Evolutionary conservation across 352 stramenopile genomes (phyloP), one percentile per base, ranked within the genome.

Genomic region (Aphanomyces euteiches): DNA sequence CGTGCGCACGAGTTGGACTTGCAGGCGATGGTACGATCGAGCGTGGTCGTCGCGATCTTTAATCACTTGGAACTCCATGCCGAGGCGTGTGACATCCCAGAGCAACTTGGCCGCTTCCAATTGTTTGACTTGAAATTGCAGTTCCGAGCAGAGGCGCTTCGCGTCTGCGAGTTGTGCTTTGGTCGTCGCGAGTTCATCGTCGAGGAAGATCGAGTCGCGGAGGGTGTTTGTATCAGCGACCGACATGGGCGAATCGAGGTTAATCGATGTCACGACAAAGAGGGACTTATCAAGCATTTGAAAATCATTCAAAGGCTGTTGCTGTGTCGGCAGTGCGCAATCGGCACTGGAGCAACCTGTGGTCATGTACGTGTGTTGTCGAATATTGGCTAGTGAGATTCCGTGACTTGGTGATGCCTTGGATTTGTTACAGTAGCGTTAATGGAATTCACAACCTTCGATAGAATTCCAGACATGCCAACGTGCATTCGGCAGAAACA

Each of bases 71-170:
- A 67, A 40, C 17, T 41, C 54, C 28, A 40, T 21, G 56, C 53
- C 19, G 34, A 67, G 36, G n/a, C 28, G n/a, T 13, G 66, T 69
- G 39, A 77, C 47, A 66, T 77, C 69, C 63, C 73, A 45, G 17
- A 70, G 28, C 8, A 70, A 34, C 39, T 70, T 70, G 50, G 64
- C 48, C 15, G 64, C 48, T n/a, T 63, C 34, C 38, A 64, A 40
- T 13, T 50, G 54, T 38, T 61, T 40, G 37, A 70, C 34, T 8
- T 61, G 47, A 17, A 63, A 63, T 7, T 70, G 40, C 1, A 70
- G 37, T n/a, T 70, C 64, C 21, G 34, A 7, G 48, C 47, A 56
- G 13, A 39, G 21, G 17, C 37, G 38, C 5, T 47, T 15, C 57
- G 53, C n/a, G 1, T 38, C 15, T 7, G 37, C 57, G 37, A 66